Evolutionary conservation across 345 rosid genomes (phyloP), one percentile per base, ranked within the genome.

Genomic region (Durio zibethinus): DNA sequence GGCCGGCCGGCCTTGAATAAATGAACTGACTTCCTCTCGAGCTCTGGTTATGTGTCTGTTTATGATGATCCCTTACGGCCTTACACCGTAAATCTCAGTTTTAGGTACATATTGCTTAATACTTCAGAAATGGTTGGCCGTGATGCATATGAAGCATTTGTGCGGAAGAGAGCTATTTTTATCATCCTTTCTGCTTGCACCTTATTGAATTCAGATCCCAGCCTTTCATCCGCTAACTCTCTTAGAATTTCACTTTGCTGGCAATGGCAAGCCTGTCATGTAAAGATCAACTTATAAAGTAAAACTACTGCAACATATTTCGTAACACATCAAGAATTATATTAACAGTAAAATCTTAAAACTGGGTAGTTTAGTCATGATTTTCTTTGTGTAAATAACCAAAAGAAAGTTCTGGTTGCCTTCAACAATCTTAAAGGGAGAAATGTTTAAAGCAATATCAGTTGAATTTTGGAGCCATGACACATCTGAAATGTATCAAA

Each of bases 41-140:
- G n/a, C n/a, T n/a, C n/a, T n/a, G n/a, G n/a, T n/a, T n/a, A n/a
- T n/a, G n/a, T n/a, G 76, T 81, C 20, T 75, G 76, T 45, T 52
- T 72, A 20, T 72, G 54, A 40, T 43, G 76, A 35, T 82, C 88
- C 63, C 80, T 80, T 40, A 75, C 79, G 38, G 83, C 78, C 57
- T 77, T 78, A 60, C 76, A 76, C 77, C 81, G 78, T 70, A 81
- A 21, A 25, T 79, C 80, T 45, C 78, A 76, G 27, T 84, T 33
- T 1, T 33, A 33, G 4, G 35, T n/a, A n/a, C n/a, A n/a, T n/a
- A n/a, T n/a, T n/a, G 35, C 35, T 33, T 4, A 33, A 33, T 33
- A 33, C 18, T 47, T 47, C 18, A 12, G 16, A 47, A 1, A 47
- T 12, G 52, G 52, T 47, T 47, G 52, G 18, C 52, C 52, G 9